Conservation (phyloP, 148 eudicot species). For the Vaccinium corymbosum region DNA sequence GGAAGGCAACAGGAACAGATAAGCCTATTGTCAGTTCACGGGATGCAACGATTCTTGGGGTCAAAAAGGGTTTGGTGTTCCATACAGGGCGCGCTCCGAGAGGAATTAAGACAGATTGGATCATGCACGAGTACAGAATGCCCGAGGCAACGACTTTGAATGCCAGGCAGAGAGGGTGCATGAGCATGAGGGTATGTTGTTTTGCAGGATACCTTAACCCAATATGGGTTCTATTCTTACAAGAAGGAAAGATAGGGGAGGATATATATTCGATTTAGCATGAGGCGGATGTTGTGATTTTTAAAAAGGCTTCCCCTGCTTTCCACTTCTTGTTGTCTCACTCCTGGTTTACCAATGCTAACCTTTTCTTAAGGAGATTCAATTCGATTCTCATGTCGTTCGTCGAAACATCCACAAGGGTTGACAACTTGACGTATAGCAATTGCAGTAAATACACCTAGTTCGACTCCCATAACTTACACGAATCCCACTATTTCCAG, state of each 20-base stretch:
- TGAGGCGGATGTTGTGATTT: neutral
- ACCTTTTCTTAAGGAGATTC: neutral
- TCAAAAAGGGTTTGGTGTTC: conserved; percentile 32
- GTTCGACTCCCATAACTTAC: neutral
- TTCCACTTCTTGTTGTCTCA: neutral
- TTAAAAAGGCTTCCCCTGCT: neutral
- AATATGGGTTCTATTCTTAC: neutral
- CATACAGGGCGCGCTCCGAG: conserved; percentile 31
- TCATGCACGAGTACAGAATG: conserved; percentile 35
- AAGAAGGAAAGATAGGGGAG: neutral
- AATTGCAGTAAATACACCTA: neutral
- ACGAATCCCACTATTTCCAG: neutral
- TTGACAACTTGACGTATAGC: no score
- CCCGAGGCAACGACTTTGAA: neutral
- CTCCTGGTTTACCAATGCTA: neutral
- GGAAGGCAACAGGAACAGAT: conserved; percentile 40
- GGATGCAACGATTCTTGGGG: conserved; percentile 22
- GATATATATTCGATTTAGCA: neutral
- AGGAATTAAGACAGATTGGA: conserved; percentile 36
- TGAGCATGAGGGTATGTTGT: conserved; percentile 22
- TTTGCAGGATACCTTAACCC: neutral
- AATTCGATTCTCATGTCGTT: neutral
- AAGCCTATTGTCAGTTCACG: conserved; percentile 23
- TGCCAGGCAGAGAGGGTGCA: conserved; percentile 13
- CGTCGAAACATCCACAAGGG: no score